Evolutionary conservation across 192 early-diverging fungal species (phyloP), one percentile per base, ranked within the genome.

Genomic region (Backusella australiensis): DNA sequence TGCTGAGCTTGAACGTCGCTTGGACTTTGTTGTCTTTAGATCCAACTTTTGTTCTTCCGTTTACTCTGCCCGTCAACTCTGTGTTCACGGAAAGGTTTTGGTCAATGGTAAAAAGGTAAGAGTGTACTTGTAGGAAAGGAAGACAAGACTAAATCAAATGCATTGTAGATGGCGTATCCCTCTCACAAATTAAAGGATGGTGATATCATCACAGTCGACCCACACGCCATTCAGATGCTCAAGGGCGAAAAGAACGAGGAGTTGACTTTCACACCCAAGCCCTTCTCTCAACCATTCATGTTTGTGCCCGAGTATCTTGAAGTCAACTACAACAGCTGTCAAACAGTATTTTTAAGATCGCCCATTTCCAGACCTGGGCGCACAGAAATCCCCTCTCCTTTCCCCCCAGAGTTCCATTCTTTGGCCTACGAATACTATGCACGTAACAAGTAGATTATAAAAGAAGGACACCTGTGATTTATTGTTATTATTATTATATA

Each of bases 271-370:
- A 82, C 78, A n/a, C 87, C 91, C 14, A 87, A 82, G 36, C 89
- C 89, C 17, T 99, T 93, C 81, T 89, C 91, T 81, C 92, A 94
- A 79, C 96, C 98, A 12, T 97, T 93, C 89, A 92, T 99, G 90
- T 99, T 97, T 80, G 89, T 97, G 21, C 98, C 98, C 8, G 91
- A 95, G 67, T 99, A 99, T 82, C 91, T 99, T 34, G 98, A 99
- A 86, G 96, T 99, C 67, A 93, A 96, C 86, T 99, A 96, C 86
- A 92, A 93, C 81, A 96, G 93, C 7, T 97, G 96, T 90, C 94
- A 93, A 36, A 86, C 90, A 1, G 90, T 96, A 59, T 96, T 96
- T 78, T 83, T 99, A 59, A 92, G 96, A 70, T 85, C 92, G 34
- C 98, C 98, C 15, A 89, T 97, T 59, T 94, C 94, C 26, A 89